Evolutionary conservation across 75 land plant genomes (phyloP), one percentile per base, ranked within the genome.

Genomic region (Cunninghamia lanceolata): DNA sequence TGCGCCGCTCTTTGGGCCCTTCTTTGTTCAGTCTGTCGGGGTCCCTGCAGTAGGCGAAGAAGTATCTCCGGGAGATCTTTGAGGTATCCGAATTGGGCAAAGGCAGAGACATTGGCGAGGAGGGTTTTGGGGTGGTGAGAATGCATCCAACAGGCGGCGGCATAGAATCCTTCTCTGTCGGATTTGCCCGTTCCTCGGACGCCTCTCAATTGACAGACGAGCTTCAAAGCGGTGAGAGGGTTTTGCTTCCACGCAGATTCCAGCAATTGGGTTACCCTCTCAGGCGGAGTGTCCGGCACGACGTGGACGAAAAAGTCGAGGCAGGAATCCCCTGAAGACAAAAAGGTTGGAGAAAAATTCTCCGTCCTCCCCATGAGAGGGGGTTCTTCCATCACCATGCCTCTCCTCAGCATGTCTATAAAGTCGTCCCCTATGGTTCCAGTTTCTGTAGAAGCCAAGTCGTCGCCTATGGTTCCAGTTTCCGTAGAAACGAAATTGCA

Each of bases 251-350:
- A 96, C 1, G 96, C 93, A 38, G 75, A 25, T 30, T 75, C 45
- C 8, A 94, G 88, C 17, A 89, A 85, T 2, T 35, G 19, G 17
- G 9, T 81, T 0, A 94, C 40, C 14, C 39, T 76, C 11, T 77
- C 77, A 1, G 91, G 3, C 0, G 87, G 89, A 8, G 92, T 95
- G 86, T 85, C 73, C 17, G 97, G 95, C 30, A 96, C 94, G 30
- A 93, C 91, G 17, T 93, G 94, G 92, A 93, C 94, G 91, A 95
- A 96, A 87, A 95, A 93, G 56, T 96, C 95, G 14, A 96, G 89
- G 85, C 93, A 92, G 73, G 94, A 89, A 74, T 91, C 88, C 28
- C 95, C 93, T 19, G 93, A 84, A 40, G 93, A 88, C 7, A 88
- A 85, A 59, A 86, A 93, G 17, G 98, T 96, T 0, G 94, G 86